Percentiles rank a stretch among this genome's conserved stretches.
phyloP scores from a whole-genome alignment of 305 asterid genomes.

The Plantago lanceolata region DNA sequence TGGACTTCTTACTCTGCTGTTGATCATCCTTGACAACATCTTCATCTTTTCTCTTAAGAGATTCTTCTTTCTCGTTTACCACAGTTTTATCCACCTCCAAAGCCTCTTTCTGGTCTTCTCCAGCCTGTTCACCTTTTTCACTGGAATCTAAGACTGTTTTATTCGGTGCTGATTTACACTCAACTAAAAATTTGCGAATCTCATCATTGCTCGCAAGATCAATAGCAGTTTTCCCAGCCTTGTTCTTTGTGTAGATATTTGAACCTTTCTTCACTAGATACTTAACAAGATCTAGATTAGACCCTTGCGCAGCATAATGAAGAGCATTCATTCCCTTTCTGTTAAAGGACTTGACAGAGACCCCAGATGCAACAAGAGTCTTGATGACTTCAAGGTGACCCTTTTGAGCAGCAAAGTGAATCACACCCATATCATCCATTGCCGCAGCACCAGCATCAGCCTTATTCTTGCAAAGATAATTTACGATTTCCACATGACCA shows the following conservation, averaged over 20 bases:
- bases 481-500: constrained; percentile 71
- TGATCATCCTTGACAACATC: constrained; percentile 31
- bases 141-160: constrained; percentile 21
- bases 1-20: constrained; percentile 50
- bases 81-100: constrained; percentile 27
- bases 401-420: constrained; percentile 92
- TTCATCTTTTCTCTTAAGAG: constrained; percentile 46
- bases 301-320: constrained; percentile 92
- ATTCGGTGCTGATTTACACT: constrained; percentile 33
- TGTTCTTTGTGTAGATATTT: constrained; percentile 49
- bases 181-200: constrained; percentile 44
- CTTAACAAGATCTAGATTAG: constrained; percentile 62
- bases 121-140: constrained; percentile 34
- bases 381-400: constrained; percentile 76
- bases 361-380: constrained; percentile 56
- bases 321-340: constrained; percentile 92
- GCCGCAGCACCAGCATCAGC: constrained; percentile 93
- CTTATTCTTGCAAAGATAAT: constrained; percentile 72
- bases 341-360: constrained; percentile 60
- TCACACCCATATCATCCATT: constrained; percentile 95
- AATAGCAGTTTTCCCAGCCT: constrained; percentile 69
- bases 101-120: constrained; percentile 24
- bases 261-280: constrained; percentile 80
- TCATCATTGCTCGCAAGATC: constrained; percentile 74
- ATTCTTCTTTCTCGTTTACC: constrained; percentile 38